phyloP scores from a whole-genome alignment of 2,329 filamentous ascomycete genomes.

The Dothiorella sarmentorum region DNA sequence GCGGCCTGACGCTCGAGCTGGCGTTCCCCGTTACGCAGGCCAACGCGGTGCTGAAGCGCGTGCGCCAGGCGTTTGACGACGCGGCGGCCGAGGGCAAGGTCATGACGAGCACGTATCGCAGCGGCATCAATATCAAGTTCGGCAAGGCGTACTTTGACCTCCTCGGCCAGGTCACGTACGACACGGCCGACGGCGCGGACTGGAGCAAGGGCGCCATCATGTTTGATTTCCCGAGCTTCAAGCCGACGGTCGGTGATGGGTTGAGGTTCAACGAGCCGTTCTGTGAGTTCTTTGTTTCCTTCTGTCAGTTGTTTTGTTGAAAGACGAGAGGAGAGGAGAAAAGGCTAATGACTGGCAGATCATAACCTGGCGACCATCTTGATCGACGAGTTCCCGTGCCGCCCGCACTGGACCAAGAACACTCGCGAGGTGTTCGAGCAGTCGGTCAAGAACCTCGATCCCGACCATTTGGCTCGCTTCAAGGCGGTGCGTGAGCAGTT shows the following conservation, averaged over 20 bases:
- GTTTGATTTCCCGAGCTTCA: slow-evolving; percentile 53
- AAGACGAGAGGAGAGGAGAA: no score
- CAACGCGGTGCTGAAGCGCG: slow-evolving; percentile 49
- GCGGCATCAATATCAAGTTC: slow-evolving; percentile 54
- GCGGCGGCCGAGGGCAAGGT: slow-evolving; percentile 42
- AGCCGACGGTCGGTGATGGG: slow-evolving; percentile 45
- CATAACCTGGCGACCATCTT: slow-evolving; percentile 46
- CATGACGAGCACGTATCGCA: slow-evolving; percentile 52
- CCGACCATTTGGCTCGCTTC: slow-evolving; percentile 46
- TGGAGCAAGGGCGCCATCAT: slow-evolving; percentile 52
- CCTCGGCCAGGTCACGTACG: slow-evolving; percentile 49
- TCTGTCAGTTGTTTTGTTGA: background rate
- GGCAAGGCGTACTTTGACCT: slow-evolving; percentile 49
- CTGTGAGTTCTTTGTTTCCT: slow-evolving; percentile 31
- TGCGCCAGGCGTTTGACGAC: slow-evolving; percentile 49
- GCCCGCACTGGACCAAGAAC: slow-evolving; percentile 56
- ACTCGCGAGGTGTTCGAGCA: slow-evolving; percentile 47
- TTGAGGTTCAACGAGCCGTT: slow-evolving; percentile 51
- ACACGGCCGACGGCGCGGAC: slow-evolving; percentile 48
- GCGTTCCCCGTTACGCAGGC: slow-evolving; percentile 51
- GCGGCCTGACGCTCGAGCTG: slow-evolving; percentile 48
- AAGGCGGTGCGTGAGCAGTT: slow-evolving; percentile 49
- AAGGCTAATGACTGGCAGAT: slow-evolving; percentile 23
- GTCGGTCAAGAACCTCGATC: slow-evolving; percentile 48
- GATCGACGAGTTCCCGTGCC: slow-evolving; percentile 50